Evolutionary conservation across 331 rosid genomes (phyloP), one percentile per base, ranked within the genome.

Genomic region (Erythrophleum ivorense): DNA sequence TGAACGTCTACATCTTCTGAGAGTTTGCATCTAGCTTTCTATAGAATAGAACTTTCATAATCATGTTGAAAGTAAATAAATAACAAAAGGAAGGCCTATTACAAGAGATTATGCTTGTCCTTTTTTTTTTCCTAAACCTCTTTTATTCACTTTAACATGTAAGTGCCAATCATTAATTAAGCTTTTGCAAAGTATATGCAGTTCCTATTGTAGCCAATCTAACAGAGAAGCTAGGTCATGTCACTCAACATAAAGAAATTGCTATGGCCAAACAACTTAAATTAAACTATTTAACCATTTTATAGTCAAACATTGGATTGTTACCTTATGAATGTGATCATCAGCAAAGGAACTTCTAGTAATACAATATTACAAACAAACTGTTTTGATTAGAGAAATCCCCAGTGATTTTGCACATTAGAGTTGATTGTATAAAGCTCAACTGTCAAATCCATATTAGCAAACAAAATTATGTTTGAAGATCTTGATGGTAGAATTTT

Each of bases 161-260:
- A 58, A 58, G 43, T 24, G 7, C 67, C 16, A 62, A 62, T 59
- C 9, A 45, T 24, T 45, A 5, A 18, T 59, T 62, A 40, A 43
- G 71, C 31, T 60, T 76, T 45, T 8, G 34, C 52, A 10, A 29
- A 64, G 36, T 33, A 18, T 38, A 21, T 60, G 55, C 54, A 59
- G 40, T 60, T 59, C 59, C 45, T 49, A 41, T 76, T 45, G 71
- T 24, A 4, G 71, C 48, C 29, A 43, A 45, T 43, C 54, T 43
- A 29, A 66, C 55, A 49, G 62, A 76, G 55, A 60, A 33, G 52
- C 64, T 67, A 40, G n/a, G 69, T 79, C 71, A 43, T 70, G 71
- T 12, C 41, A 29, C 19, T 31, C 16, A 40, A 79, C 65, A 68
- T 40, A 18, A 64, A 52, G 29, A 59, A 38, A 69, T 54, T 68